Percentiles rank a stretch among this genome's conserved stretches.
These are phyloP conservation scores for Mycena latifolia DNA, from an alignment of 768 basidiomycete genomes.

Conservation along the genomic window DNA sequence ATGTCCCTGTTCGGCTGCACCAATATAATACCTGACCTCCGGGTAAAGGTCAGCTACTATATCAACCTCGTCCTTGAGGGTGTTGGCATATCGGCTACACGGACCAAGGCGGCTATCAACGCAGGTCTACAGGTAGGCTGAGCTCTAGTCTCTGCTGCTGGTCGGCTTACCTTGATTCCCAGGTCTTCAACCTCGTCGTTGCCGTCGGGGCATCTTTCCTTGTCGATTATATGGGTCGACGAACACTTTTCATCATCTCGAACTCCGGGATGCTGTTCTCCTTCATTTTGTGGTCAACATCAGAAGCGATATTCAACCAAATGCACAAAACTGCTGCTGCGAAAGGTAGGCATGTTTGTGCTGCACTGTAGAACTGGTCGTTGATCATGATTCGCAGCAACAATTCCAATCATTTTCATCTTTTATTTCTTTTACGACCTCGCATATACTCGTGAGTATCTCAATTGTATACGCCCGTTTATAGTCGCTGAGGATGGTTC, in stretches of 20 bases:
- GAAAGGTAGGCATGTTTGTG: conserved; percentile 42
- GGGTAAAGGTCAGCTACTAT: conserved; percentile 60
- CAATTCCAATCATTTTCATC: conserved; percentile 75
- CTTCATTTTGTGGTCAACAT: conserved; percentile 70
- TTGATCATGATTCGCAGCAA: conserved; percentile 50
- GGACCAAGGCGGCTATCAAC: conserved; percentile 72
- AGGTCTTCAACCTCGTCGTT: conserved; percentile 74
- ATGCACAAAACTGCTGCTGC: conserved; percentile 55
- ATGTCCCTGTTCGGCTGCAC: conserved; percentile 32
- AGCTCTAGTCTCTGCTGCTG: background rate
- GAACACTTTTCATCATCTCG: conserved; percentile 75
- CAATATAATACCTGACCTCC: background rate
- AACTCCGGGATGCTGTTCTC: conserved; percentile 63
- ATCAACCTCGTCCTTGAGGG: conserved; percentile 76
- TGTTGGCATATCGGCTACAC: conserved; percentile 67
- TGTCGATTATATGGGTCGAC: conserved; percentile 76
- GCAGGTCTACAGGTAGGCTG: conserved; percentile 65
- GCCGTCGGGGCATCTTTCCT: conserved; percentile 72
- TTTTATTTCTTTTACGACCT: conserved; percentile 71
- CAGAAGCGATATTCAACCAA: conserved; percentile 58
- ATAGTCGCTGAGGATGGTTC: too few species aligned
- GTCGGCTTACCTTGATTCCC: conserved; percentile 6
- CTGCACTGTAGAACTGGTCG: background rate
- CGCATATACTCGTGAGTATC: conserved; percentile 74
- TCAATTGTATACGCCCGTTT: too few species aligned